Base-by-base conservation (phyloP, 2,329 filamentous ascomycete species). In the Plectosphaerella cucumerina region DNA sequence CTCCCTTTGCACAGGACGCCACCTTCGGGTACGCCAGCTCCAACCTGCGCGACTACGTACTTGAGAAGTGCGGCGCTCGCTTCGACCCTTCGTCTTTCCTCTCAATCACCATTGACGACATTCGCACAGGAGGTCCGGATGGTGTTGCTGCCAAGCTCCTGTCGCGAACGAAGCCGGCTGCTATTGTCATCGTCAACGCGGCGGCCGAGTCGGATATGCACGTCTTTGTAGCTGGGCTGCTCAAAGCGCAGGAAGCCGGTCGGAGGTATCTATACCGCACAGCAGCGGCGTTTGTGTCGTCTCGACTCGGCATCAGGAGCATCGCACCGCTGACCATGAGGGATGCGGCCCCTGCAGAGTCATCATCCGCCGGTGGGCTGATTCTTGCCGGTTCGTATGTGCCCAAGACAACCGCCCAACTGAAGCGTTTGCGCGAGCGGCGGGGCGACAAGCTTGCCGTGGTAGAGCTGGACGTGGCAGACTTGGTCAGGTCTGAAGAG, bases 311-410 rank as follows among this genome's bases (percentile, higher is more conserved):
- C 0, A 81, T 83, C 26, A 66, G 67, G 0, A 73, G 69, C 0
- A 81, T 81, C 17, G 61, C 73, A 0, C 78, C 79, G 0, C 70
- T 82, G 11, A 71, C 76, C 0, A 70, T 75, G 0, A 54, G 60
- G 0, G 64, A 64, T 0, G 62, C 62, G 1, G 51, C 35, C 23
- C 15, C 17, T 10, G 26, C 33, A 2, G 46, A 50, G 6, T 12
- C 33, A 23, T 47, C 52, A 22, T 48, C 50, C 22, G 45, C 54
- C 1, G 80, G 80, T 0, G 79, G 78, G 0, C 59, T 84, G 1
- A 71, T 82, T 17, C 71, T 84, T 15, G 79, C 78, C 0, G 79
- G 81, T 0, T 80, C 76, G 0, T 82, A 84, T 43, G 78, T 83
- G 0, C 78, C 78, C 3, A 83, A 82, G 55, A 84, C 80, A 0